Evolutionary conservation across 2,329 filamentous ascomycete genomes (phyloP).

Genomic region (Botrytis byssoidea): DNA sequence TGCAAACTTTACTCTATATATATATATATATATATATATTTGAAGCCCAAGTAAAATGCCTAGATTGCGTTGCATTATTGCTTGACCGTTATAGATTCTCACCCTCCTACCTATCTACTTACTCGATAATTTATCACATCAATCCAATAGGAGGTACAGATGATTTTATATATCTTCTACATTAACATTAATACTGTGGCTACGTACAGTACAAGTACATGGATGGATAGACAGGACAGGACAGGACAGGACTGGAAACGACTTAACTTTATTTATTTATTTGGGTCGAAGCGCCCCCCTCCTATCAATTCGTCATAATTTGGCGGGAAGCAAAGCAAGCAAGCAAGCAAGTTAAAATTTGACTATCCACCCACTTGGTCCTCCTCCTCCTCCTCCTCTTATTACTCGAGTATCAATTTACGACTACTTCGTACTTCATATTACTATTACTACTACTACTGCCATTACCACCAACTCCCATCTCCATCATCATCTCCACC

Average conservation of each 20-base stretch:
- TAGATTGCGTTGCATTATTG: not conserved
- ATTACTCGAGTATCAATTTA: not conserved
- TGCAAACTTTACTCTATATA: not conserved
- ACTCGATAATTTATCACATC: not conserved
- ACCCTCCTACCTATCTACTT: not conserved
- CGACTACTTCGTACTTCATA: too few species aligned
- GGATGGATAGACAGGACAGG: too few species aligned
- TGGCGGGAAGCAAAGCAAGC: not conserved
- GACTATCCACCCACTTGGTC: not conserved
- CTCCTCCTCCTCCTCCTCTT: not conserved
- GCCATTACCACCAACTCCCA: too few species aligned
- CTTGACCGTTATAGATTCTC: not conserved
- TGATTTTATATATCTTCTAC: not conserved
- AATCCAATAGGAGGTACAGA: not conserved
- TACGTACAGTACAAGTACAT: not conserved
- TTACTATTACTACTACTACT: not conserved
- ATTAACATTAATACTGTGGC: not conserved
- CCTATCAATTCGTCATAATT: slow-evolving; percentile 7
- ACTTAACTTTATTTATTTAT: not conserved
- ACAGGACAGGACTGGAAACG: not conserved
- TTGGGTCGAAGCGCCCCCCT: slow-evolving; percentile 2
- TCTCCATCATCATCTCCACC: not conserved
- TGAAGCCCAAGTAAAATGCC: not conserved
- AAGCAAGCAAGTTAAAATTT: not conserved
- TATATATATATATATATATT: not conserved